Percentiles rank a stretch among this genome's conserved stretches.
These are phyloP conservation scores for Trichoderma semiorbis DNA, from an alignment of 2,329 filamentous ascomycete genomes.

Conservation along the genomic window DNA sequence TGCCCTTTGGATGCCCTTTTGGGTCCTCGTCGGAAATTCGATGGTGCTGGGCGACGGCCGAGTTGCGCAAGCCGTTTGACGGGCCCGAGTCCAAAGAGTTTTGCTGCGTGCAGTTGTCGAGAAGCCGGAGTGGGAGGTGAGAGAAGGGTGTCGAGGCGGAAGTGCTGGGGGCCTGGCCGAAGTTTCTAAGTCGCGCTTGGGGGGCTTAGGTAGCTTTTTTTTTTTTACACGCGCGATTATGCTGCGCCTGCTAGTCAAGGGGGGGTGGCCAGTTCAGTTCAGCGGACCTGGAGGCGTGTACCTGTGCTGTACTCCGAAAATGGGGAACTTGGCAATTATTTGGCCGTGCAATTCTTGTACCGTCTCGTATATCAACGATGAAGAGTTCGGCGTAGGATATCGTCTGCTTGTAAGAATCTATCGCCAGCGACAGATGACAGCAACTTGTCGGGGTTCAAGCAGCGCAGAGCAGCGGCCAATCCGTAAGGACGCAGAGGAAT, in stretches of 20 bases:
- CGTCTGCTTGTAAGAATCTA: neutral
- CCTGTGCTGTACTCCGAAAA: neutral
- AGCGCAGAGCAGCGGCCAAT: neutral
- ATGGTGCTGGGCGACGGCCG: constrained; percentile 1
- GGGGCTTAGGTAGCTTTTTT: constrained; percentile 20
- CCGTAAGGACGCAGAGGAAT: too few relatives aligned
- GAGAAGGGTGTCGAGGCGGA: constrained; percentile 19
- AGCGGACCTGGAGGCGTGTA: constrained; percentile 18
- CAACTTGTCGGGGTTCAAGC: neutral
- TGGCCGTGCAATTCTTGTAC: neutral
- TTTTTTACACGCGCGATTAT: constrained; percentile 27
- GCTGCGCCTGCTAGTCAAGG: constrained; percentile 21
- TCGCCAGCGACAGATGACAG: constrained; percentile 10
- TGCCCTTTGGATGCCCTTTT: neutral
- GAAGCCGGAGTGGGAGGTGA: constrained; percentile 4
- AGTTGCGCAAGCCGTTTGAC: constrained; percentile 14
- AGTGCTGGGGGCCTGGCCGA: constrained; percentile 20
- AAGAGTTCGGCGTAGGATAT: neutral
- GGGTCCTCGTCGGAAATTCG: neutral
- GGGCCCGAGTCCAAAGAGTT: constrained; percentile 2
- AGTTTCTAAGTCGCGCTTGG: constrained; percentile 23
- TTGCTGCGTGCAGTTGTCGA: constrained; percentile 4
- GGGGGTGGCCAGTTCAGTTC: constrained; percentile 13
- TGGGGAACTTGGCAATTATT: constrained; percentile 8
- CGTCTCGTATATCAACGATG: neutral